A percentile compares a stretch with the other conserved stretches of the same genome.
Conservation (phyloP, 2,329 filamentous ascomycete species). For the Epichloe amarillans region DNA sequence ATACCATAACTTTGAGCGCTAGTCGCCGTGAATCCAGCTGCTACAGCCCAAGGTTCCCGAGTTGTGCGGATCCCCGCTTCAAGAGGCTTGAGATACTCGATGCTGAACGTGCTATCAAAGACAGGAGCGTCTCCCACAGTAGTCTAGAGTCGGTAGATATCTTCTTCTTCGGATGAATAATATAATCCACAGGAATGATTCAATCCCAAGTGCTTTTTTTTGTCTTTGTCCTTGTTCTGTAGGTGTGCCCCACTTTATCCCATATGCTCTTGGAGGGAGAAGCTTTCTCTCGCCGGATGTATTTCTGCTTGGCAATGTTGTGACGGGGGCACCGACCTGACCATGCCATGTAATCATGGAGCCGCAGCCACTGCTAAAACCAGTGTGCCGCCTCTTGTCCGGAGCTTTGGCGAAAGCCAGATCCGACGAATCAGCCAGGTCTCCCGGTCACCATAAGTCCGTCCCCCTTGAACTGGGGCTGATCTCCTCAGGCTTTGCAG, state of each 20-base stretch:
- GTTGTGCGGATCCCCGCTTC: slow-evolving; percentile 22
- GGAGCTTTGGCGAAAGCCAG: not conserved
- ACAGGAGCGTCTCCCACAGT: slow-evolving; percentile 20
- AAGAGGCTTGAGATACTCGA: slow-evolving; percentile 13
- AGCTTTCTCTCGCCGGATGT: not conserved
- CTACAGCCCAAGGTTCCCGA: slow-evolving; percentile 33
- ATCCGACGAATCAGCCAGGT: not conserved
- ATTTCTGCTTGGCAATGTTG: not conserved
- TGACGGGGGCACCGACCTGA: not conserved
- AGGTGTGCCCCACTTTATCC: not conserved
- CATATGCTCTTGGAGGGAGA: not conserved
- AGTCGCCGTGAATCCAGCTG: slow-evolving; percentile 40
- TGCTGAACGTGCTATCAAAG: slow-evolving; percentile 34
- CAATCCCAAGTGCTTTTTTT: not conserved
- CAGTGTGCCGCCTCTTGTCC: not conserved
- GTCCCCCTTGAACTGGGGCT: not conserved
- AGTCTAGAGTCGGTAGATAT: slow-evolving; percentile 17
- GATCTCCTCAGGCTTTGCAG: not conserved
- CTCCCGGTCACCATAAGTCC: not conserved
- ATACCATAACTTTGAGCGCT: slow-evolving; percentile 51
- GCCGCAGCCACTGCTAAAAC: not conserved
- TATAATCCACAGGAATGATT: slow-evolving; percentile 2
- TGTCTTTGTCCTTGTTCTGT: not conserved
- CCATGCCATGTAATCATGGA: not conserved
- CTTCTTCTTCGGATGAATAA: slow-evolving; percentile 14